A percentile compares a stretch with the other conserved stretches of the same genome.
Evolutionary conservation across 495 filamentous ascomycete species (phyloP).

Genomic region (Neurospora cerealis): DNA sequence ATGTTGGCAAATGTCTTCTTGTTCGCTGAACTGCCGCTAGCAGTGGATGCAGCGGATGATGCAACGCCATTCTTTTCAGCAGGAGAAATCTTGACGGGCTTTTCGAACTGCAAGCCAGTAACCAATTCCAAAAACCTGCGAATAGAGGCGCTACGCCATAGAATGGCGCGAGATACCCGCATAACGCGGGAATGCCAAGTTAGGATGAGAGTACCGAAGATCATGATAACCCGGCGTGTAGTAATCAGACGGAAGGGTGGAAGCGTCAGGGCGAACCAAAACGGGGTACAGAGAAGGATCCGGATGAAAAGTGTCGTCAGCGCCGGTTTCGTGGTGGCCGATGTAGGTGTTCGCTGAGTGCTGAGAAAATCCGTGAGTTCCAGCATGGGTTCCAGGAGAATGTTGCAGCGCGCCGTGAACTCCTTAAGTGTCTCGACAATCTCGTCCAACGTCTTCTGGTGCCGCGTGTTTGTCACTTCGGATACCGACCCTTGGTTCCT

Average conservation of each 20-base stretch:
- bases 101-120: slow-evolving; percentile 68
- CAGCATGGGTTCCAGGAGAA: slow-evolving; percentile 79
- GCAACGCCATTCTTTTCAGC: neutral
- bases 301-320: slow-evolving; percentile 83
- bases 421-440: slow-evolving; percentile 86
- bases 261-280: slow-evolving; percentile 77
- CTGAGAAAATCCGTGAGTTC: slow-evolving; percentile 88
- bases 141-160: slow-evolving; percentile 78
- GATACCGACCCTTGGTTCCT: slow-evolving; percentile 34
- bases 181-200: slow-evolving; percentile 88
- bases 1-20: neutral
- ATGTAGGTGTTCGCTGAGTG: slow-evolving; percentile 82
- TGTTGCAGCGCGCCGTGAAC: slow-evolving; percentile 83
- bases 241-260: slow-evolving; percentile 81
- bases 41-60: slow-evolving; percentile 7
- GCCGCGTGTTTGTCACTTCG: slow-evolving; percentile 54
- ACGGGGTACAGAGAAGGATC: slow-evolving; percentile 73
- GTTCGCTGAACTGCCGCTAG: slow-evolving; percentile 4
- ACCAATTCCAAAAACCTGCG: slow-evolving; percentile 55
- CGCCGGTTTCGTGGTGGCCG: slow-evolving; percentile 83
- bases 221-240: slow-evolving; percentile 68
- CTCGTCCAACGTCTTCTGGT: slow-evolving; percentile 82
- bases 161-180: slow-evolving; percentile 71
- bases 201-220: slow-evolving; percentile 68
- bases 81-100: slow-evolving; percentile 16